Base-by-base conservation (phyloP, 345 rosid genomes). In the Arabis hirsuta region DNA sequence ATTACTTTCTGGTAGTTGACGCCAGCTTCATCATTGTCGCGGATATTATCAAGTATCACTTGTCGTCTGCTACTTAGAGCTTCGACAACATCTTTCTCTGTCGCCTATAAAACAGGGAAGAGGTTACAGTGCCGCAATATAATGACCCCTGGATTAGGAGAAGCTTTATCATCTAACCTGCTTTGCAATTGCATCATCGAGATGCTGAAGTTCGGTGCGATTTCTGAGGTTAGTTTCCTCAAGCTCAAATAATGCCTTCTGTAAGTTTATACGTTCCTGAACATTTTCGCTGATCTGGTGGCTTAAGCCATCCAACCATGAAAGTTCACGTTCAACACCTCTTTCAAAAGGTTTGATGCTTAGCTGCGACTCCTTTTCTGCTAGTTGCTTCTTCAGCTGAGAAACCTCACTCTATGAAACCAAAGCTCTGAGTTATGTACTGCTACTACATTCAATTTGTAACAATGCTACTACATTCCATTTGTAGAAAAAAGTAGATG, bases 1-100 rank as follows among this genome's bases (percentile, higher is more conserved):
- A 55, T 78, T 77, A 93, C 98, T 90, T 85, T 84, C 51, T 80
- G 86, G 78, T 94, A 91, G 78, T 80, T 86, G 72, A 83, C 76
- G 62, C 95, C 95, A 44, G 95, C 87, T 79, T 94, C 98, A 77
- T 94, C 98, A 69, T 94, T 94, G 74, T 94, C 98, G 14, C 96
- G 89, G 73, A 94, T 89, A 77, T 94, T 91, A 84, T 94, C 98
- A 41, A 94, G 98, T 83, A 91, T 91, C 46, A 82, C 84, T 89
- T 86, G 97, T 65, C 92, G 87, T 85, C 96, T 86, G 69, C 75
- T 83, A 77, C 83, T 84, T 72, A 91, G 76, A 70, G 86, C 83
- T 61, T 89, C 85, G 1, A 84, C 82, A 51, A 83, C 82, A 46
- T 88, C 91, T 68, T 80, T 86, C 72, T 85, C 90, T 73, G 84